phyloP scores from a whole-genome alignment of 169 alveolate genomes.

The Eimeria zaria region DNA sequence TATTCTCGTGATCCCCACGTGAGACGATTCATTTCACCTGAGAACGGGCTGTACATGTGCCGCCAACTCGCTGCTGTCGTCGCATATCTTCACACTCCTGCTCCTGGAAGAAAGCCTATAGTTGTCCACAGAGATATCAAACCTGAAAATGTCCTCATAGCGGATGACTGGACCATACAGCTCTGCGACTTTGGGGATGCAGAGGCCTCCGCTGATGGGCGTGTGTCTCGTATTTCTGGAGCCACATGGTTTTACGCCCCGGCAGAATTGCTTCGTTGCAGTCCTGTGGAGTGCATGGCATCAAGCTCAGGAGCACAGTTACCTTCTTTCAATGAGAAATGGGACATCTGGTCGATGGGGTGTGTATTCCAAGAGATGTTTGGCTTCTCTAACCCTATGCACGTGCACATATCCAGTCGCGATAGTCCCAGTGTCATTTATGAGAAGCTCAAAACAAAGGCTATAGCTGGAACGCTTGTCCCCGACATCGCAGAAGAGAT shows the following conservation, averaged over 20 bases:
- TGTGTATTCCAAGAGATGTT: constrained; percentile 92
- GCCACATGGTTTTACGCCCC: constrained; percentile 97
- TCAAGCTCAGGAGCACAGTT: not conserved
- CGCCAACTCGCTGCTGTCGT: constrained; percentile 93
- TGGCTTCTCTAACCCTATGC: constrained; percentile 86
- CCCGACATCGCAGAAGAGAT: constrained; percentile 74
- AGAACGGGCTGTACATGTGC: constrained; percentile 91
- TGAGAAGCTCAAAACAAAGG: constrained; percentile 82
- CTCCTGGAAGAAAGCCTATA: constrained; percentile 87
- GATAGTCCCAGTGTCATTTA: constrained; percentile 69
- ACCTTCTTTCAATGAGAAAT: constrained; percentile 88
- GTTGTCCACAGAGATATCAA: constrained; percentile 92
- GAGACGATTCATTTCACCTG: constrained; percentile 74
- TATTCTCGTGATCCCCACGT: constrained; percentile 86
- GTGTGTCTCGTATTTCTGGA: constrained; percentile 92
- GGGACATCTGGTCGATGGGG: constrained; percentile 92
- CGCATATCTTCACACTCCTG: constrained; percentile 92
- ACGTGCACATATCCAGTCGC: constrained; percentile 50
- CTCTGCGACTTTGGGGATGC: constrained; percentile 93
- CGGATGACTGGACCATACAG: constrained; percentile 87
- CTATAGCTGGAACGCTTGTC: constrained; percentile 75
- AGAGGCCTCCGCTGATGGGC: constrained; percentile 92
- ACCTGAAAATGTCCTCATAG: constrained; percentile 90
- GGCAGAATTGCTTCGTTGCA: constrained; percentile 91
- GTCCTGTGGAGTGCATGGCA: constrained; percentile 87